Evolutionary conservation across 169 alveolate genomes (phyloP), one percentile per base, ranked within the genome.

Genomic region (Cryptosporidium sp.): DNA sequence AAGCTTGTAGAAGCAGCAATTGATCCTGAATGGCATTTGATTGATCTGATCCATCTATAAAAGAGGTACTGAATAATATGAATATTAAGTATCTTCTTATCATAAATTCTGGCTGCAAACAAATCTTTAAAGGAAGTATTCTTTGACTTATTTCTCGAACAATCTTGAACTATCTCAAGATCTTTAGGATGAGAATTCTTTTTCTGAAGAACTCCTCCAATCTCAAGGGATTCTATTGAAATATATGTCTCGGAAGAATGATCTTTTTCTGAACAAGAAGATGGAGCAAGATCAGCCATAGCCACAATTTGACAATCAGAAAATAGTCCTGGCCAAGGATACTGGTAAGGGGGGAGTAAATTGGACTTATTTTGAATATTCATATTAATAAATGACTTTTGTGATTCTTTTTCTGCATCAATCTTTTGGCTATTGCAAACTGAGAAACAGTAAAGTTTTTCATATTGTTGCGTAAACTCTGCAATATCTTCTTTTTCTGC

Each of bases 301-400:
- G 69, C 60, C 33, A 80, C 56, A 26, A 80, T 31, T 42, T 80
- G 75, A 31, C 89, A 80, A 23, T 80, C 68, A 2, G 89, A 80
- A 23, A 80, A 39, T 8, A 80, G 56, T n/a, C 89, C 73, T 5
- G 89, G 89, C 89, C 89, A 80, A 18, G 89, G 89, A 33, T 80
- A 80, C 68, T 80, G 89, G 35, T 62, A 80, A 29, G 89, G 89
- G 42, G 89, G 89, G 37, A 80, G 53, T 21, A 80, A 33, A 42
- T 80, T 80, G 6, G 89, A 80, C 16, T 80, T 80, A 9, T 65
- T 80, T 23, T 80, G 69, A 0, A 65, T 44, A 65, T 80, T 31
- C 67, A 80, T 39, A 26, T 62, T 80, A 9, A 62, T 39, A 44
- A 21, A 80, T 33, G 73, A 51, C 5, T 65, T 65, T 8, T 65